phyloP scores from a whole-genome alignment of 164 flowering plant genomes.

The Tetrastigma voinierianum region DNA sequence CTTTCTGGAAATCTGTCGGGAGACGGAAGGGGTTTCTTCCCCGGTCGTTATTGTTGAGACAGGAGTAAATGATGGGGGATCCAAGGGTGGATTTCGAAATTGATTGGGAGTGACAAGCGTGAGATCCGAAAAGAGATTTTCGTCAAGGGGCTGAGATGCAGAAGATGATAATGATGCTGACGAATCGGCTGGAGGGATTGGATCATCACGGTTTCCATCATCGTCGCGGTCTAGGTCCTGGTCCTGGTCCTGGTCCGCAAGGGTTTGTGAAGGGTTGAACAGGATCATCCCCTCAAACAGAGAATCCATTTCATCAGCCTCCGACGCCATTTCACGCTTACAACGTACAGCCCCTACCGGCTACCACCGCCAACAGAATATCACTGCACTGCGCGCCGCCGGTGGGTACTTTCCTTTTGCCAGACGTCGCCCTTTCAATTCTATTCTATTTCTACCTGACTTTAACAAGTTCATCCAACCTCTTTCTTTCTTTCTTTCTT shows the following conservation, averaged over 20 bases:
- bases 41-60: background rate
- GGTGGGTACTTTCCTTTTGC: too few relatives aligned
- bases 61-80: background rate
- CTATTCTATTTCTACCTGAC: too few relatives aligned
- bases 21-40: background rate
- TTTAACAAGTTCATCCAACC: too few relatives aligned
- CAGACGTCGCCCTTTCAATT: too few relatives aligned
- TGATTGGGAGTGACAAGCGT: constrained; percentile 38
- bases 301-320: constrained; percentile 54
- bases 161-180: background rate
- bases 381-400: background rate
- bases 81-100: background rate
- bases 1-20: constrained; percentile 48
- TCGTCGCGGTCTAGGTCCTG: background rate
- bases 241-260: constrained; percentile 6
- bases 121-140: constrained; percentile 80
- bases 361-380: background rate
- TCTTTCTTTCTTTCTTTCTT: too few relatives aligned
- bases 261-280: constrained; percentile 37
- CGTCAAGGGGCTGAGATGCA: constrained; percentile 53
- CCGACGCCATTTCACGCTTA: constrained; percentile 7
- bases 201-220: background rate
- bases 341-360: too few relatives aligned
- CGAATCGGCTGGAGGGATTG: background rate
- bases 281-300: constrained; percentile 80